phyloP scores from a whole-genome alignment of 495 filamentous ascomycete genomes.

The Clohesyomyces aquaticus region DNA sequence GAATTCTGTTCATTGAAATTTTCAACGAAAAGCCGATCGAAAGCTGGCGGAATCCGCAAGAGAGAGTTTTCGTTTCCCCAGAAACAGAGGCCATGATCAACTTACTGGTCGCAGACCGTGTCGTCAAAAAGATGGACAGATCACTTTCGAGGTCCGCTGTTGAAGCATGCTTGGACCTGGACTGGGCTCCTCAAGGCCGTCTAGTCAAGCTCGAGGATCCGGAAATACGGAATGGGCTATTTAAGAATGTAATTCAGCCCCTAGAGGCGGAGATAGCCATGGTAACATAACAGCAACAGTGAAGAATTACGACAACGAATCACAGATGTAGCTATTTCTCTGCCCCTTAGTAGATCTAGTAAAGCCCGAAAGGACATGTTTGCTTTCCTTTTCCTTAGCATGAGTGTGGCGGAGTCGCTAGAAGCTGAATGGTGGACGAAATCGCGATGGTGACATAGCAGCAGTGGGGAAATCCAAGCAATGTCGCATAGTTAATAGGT shows the following conservation, averaged over 20 bases:
- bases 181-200: slow-evolving; percentile 3
- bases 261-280: slow-evolving; percentile 9
- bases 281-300: neutral
- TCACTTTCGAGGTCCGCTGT: slow-evolving; percentile 1
- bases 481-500: no score
- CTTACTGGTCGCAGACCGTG: neutral
- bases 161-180: slow-evolving; percentile 1
- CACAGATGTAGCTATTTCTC: no score
- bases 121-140: slow-evolving; percentile 11
- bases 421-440: no score
- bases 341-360: no score
- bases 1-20: slow-evolving; percentile 7
- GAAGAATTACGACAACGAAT: no score
- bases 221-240: slow-evolving; percentile 5
- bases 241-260: slow-evolving; percentile 9
- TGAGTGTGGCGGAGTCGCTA: no score
- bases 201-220: slow-evolving; percentile 4
- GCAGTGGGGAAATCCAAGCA: no score
- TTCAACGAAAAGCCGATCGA: slow-evolving; percentile 14
- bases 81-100: neutral
- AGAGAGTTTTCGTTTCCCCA: neutral
- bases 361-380: no score
- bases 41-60: neutral
- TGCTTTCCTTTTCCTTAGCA: no score
- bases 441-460: no score